phyloP scores from a whole-genome alignment of 768 basidiomycete species.

The Lactifluus rugatus region DNA sequence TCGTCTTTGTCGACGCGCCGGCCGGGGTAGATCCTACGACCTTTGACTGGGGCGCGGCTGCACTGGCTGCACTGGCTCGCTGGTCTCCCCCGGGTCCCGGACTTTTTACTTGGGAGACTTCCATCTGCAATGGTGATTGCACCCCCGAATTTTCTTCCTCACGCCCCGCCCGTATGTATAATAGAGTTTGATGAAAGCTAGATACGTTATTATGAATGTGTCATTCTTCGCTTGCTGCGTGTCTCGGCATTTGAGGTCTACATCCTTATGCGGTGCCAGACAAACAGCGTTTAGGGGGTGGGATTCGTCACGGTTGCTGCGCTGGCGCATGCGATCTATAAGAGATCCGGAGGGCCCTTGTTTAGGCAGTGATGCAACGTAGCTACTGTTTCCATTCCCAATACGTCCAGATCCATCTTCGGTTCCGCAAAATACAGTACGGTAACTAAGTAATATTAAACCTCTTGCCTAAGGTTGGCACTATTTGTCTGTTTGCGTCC shows the following conservation, averaged over 20 bases:
- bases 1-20: slow-evolving; percentile 73
- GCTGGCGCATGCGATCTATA: background rate
- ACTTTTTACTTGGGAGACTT: background rate
- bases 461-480: slow-evolving; percentile 39
- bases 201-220: background rate
- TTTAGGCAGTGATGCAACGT: background rate
- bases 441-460: background rate
- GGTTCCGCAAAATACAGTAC: background rate
- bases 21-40: slow-evolving; percentile 40
- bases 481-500: slow-evolving; percentile 71
- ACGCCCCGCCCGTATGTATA: background rate
- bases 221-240: background rate
- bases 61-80: slow-evolving; percentile 48
- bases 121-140: background rate
- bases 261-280: no score
- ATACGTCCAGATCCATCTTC: background rate
- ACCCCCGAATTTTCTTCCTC: no score
- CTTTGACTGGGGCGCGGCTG: slow-evolving; percentile 74
- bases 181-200: background rate
- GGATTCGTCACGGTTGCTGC: background rate
- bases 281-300: background rate
- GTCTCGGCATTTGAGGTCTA: background rate
- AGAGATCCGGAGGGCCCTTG: background rate
- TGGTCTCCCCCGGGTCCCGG: slow-evolving; percentile 34
- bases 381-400: no score